A percentile compares a stretch with the other conserved stretches of the same genome.
phyloP scores from a whole-genome alignment of 495 filamentous ascomycete species.

The Aspergillus hancockii region DNA sequence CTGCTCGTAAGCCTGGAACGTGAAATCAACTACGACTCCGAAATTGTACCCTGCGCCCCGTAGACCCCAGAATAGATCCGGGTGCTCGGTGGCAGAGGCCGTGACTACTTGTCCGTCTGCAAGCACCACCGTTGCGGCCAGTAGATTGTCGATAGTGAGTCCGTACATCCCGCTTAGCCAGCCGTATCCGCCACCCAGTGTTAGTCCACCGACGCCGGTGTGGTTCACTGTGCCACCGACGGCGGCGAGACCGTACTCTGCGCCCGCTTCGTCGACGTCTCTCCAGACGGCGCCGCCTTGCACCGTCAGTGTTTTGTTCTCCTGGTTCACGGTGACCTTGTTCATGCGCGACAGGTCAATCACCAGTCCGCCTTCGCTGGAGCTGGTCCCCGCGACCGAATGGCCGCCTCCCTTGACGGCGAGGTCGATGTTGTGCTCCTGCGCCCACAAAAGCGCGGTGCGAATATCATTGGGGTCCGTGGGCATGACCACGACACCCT shows the following conservation, averaged over 20 bases:
- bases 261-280: slow-evolving; percentile 55
- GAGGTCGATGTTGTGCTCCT: slow-evolving; percentile 44
- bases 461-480: slow-evolving; percentile 37
- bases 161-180: slow-evolving; percentile 52
- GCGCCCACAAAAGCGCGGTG: slow-evolving; percentile 43
- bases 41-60: slow-evolving; percentile 50
- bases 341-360: slow-evolving; percentile 58
- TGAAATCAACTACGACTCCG: slow-evolving; percentile 49
- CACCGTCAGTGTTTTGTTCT: slow-evolving; percentile 44
- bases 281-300: slow-evolving; percentile 58
- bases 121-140: slow-evolving; percentile 50
- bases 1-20: slow-evolving; percentile 47
- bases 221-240: slow-evolving; percentile 63
- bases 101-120: slow-evolving; percentile 48
- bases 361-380: slow-evolving; percentile 50
- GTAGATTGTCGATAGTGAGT: slow-evolving; percentile 53
- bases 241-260: slow-evolving; percentile 49
- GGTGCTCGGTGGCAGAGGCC: slow-evolving; percentile 38
- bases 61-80: slow-evolving; percentile 52
- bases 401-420: slow-evolving; percentile 58
- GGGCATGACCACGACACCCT: slow-evolving; percentile 46
- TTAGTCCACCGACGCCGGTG: slow-evolving; percentile 60
- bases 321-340: slow-evolving; percentile 45
- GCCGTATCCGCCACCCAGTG: slow-evolving; percentile 59
- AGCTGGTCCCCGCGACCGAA: slow-evolving; percentile 49